phyloP scores from a whole-genome alignment of 768 basidiomycete species.

The Auricularia cornea region DNA sequence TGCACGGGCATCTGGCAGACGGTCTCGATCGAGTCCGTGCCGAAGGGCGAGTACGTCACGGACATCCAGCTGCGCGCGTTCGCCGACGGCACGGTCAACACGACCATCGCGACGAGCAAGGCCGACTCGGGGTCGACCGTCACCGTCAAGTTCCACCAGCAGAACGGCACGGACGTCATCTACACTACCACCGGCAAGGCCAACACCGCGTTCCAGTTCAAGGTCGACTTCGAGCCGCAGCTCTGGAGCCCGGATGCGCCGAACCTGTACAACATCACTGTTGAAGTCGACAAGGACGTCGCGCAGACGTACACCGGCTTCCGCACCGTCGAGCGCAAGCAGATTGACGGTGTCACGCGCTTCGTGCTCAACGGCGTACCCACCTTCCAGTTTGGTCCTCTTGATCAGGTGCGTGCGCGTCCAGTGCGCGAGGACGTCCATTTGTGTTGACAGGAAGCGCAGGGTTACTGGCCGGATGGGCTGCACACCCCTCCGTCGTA shows the following conservation, averaged over 20 bases:
- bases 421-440: background rate
- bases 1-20: slow-evolving; percentile 1
- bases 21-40: background rate
- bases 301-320: background rate
- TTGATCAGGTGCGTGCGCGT: background rate
- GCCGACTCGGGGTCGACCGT: background rate
- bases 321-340: slow-evolving; percentile 1
- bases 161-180: background rate
- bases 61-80: background rate
- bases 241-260: background rate
- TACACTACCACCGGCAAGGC: background rate
- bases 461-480: background rate
- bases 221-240: background rate
- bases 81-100: background rate
- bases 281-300: background rate
- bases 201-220: background rate
- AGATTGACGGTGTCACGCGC: background rate
- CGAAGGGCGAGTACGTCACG: background rate
- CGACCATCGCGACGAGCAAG: background rate
- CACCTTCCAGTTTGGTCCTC: background rate
- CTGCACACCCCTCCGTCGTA: background rate
- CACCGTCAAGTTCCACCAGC: background rate
- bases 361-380: background rate
- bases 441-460: background rate
- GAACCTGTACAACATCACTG: slow-evolving; percentile 1